phyloP scores from a whole-genome alignment of 805 yeast species.

The Wickerhamomyces silvicola region DNA sequence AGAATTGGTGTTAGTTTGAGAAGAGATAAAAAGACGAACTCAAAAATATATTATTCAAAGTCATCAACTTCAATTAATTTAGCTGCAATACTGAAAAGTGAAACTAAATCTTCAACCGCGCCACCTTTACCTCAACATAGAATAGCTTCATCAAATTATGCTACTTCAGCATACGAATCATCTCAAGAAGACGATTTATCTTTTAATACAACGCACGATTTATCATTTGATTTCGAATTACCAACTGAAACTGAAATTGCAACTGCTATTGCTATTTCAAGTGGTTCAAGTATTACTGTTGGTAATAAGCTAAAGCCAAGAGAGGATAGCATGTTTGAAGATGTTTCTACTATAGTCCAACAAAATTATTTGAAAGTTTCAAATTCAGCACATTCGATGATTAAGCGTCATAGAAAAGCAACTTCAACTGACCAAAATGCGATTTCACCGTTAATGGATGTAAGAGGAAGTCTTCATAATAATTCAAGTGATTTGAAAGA shows the following conservation, averaged over 20 bases:
- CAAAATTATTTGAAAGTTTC: constrained; percentile 10
- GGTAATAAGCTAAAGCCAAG: constrained; percentile 9
- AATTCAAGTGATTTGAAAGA: constrained; percentile 16
- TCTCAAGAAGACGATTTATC: constrained; percentile 7
- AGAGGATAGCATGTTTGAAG: constrained; percentile 22
- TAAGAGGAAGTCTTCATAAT: constrained; percentile 20
- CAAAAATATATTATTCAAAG: constrained; percentile 22
- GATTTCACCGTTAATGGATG: constrained; percentile 10
- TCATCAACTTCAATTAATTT: constrained; percentile 23
- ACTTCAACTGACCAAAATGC: constrained; percentile 8
- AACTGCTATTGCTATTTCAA: constrained; percentile 19
- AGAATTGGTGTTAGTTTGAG: constrained; percentile 18
- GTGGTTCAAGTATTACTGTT: constrained; percentile 21
- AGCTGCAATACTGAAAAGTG: constrained; percentile 15
- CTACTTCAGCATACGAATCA: too few relatives aligned
- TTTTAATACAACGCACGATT: constrained; percentile 9
- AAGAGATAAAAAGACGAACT: constrained; percentile 11
- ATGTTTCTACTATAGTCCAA: constrained; percentile 6
- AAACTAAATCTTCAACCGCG: constrained; percentile 1
- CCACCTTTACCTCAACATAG: constrained; percentile 8
- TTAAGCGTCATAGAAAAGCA: constrained; percentile 19
- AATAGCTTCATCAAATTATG: constrained; percentile 21
- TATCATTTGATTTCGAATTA: constrained; percentile 22
- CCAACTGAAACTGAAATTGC: constrained; percentile 21
- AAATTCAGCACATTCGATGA: constrained; percentile 12